Evolutionary conservation across 2,329 filamentous ascomycete species (phyloP).

Genomic region (Nothopassalora personata): DNA sequence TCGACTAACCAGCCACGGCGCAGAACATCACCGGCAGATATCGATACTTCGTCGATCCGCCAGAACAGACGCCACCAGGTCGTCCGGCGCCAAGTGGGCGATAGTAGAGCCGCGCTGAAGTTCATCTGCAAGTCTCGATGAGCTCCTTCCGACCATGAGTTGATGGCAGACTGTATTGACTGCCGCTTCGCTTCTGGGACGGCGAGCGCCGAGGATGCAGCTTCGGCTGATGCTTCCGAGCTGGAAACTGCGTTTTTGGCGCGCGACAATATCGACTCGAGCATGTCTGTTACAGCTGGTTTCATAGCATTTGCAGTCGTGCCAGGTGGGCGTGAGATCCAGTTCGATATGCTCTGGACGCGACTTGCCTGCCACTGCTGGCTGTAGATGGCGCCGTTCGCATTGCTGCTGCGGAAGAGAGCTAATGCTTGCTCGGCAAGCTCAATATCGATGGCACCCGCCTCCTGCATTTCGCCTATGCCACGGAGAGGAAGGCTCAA

Average conservation of each 20-base stretch:
- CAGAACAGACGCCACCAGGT: constrained; percentile 95
- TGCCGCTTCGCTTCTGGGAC: constrained; percentile 42
- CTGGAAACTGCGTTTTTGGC: constrained; percentile 47
- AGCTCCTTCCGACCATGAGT: constrained; percentile 69
- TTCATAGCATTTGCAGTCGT: constrained; percentile 49
- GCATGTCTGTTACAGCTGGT: constrained; percentile 59
- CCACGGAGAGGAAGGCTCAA: constrained; percentile 50
- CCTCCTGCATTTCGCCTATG: constrained; percentile 4
- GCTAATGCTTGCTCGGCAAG: constrained; percentile 59
- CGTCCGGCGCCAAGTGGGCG: constrained; percentile 71
- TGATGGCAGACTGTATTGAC: constrained; percentile 55
- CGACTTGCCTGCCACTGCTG: constrained; percentile 33
- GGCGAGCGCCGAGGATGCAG: constrained; percentile 27
- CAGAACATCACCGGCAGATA: constrained; percentile 75
- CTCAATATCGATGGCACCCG: constrained; percentile 55
- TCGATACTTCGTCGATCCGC: constrained; percentile 85
- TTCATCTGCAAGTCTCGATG: constrained; percentile 79
- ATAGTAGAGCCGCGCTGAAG: constrained; percentile 70
- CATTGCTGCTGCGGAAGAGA: constrained; percentile 29
- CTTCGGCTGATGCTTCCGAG: constrained; percentile 42
- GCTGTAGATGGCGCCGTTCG: constrained; percentile 33
- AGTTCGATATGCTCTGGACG: constrained; percentile 24
- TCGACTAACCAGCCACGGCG: constrained; percentile 68
- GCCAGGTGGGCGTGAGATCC: constrained; percentile 21
- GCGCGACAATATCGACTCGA: constrained; percentile 60